Evolutionary conservation across 2,329 filamentous ascomycete species (phyloP), one percentile per base, ranked within the genome.

Genomic region (Aspergillus caelatus): DNA sequence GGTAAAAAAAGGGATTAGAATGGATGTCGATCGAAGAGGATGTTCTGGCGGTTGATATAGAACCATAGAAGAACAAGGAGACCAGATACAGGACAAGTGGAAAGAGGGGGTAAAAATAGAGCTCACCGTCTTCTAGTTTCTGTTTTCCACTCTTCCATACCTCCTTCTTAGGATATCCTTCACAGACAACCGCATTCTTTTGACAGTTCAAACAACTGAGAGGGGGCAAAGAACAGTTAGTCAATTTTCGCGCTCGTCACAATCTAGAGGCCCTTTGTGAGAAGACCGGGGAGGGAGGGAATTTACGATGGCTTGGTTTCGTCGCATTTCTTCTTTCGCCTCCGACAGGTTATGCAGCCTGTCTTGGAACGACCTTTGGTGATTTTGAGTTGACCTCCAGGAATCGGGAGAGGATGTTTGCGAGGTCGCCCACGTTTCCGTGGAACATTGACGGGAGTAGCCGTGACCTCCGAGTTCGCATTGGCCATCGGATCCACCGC

Each of bases 111-210:
- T 26, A 14, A 28, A 11, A 16, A 26, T 3, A 21, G 8, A 26
- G 55, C 69, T 58, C 74, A 85, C 84, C 81, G 76, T 92, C 88
- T 80, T 91, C 89, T 39, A 87, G 85, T 73, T 85, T 90, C 76
- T 94, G 91, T 74, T 88, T 92, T 32, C 93, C 92, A 73, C 92
- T 94, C 77, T 89, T 92, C 93, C 93, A 97, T 58, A 93, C 86
- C 63, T 92, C 90, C 75, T 93, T 93, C 65, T 92, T 90, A 57
- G 92, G 91, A 74, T 96, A 97, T 14, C 93, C 93, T 78, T 96
- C 93, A 74, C 93, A 97, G 14, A 94, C 88, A 14, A 96, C 92
- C 10, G 93, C 92, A 75, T 96, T 97, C 83, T 96, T 97, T 79
- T 95, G 90, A 74, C 93, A 97, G 72, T 96, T 96, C 77, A 92